phyloP scores from a whole-genome alignment of 257 asterid genomes.

The Forsythia viridissima region DNA sequence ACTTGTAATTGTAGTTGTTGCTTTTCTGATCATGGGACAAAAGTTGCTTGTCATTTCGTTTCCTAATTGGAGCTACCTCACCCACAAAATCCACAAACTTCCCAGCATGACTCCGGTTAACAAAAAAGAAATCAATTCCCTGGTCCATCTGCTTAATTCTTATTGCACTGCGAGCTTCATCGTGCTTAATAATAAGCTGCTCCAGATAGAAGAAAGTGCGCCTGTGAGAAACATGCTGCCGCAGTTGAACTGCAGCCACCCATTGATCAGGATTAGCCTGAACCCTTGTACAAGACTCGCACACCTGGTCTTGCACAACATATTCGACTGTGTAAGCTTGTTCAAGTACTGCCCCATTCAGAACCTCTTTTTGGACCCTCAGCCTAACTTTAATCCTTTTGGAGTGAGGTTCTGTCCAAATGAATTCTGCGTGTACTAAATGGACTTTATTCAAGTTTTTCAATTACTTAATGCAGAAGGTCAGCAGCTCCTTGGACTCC shows the following conservation, averaged over 20 bases:
- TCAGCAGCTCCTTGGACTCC: not conserved
- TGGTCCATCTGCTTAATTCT: slow-evolving; percentile 27
- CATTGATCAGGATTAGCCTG: slow-evolving; percentile 31
- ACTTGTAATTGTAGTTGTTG: slow-evolving; percentile 22
- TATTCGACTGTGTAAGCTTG: slow-evolving; percentile 21
- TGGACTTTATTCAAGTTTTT: not conserved
- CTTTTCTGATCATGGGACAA: slow-evolving; percentile 28
- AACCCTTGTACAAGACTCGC: slow-evolving; percentile 25
- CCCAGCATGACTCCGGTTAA: slow-evolving; percentile 27
- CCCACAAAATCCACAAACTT: slow-evolving; percentile 25
- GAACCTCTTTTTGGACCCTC: slow-evolving; percentile 25
- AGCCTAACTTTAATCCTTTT: not conserved
- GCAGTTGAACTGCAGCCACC: slow-evolving; percentile 30
- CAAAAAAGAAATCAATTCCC: slow-evolving; percentile 29
- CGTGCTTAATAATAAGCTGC: slow-evolving; percentile 28
- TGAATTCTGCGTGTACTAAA: not conserved
- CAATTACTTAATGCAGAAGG: not conserved
- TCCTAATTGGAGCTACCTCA: slow-evolving; percentile 10
- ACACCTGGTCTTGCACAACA: slow-evolving; percentile 31
- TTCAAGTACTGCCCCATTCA: slow-evolving; percentile 24
- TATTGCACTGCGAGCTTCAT: slow-evolving; percentile 20
- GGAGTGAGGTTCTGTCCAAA: slow-evolving; percentile 5
- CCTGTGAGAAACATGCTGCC: slow-evolving; percentile 29
- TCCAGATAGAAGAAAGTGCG: slow-evolving; percentile 29
- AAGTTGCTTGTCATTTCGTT: slow-evolving; percentile 23